A percentile compares a stretch with the other conserved stretches of the same genome.
Conservation (phyloP, 768 basidiomycete genomes). For the Lactarius vividus region DNA sequence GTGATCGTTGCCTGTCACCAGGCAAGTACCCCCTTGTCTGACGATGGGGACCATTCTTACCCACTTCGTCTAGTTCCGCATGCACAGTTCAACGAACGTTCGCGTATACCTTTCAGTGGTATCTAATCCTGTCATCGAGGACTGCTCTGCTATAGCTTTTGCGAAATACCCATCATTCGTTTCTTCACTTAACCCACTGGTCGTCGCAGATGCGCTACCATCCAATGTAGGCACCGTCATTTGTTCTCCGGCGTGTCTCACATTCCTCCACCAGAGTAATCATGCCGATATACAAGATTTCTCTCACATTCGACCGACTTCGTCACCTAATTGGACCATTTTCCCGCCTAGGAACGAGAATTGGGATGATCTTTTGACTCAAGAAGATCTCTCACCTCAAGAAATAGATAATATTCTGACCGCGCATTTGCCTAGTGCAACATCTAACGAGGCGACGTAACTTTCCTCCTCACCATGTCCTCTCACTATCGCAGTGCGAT, state of each 20-base stretch:
- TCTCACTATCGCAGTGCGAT: not conserved
- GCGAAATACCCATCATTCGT: constrained; percentile 52
- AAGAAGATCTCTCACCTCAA: not conserved
- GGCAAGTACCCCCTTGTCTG: constrained; percentile 42
- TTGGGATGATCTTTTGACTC: constrained; percentile 18
- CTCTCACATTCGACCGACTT: constrained; percentile 72
- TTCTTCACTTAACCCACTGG: constrained; percentile 11
- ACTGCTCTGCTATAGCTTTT: constrained; percentile 63
- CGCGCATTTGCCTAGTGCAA: constrained; percentile 12
- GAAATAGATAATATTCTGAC: constrained; percentile 8
- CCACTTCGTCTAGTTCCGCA: constrained; percentile 63
- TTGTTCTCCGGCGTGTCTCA: constrained; percentile 3
- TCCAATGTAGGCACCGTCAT: not conserved
- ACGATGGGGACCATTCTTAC: not conserved
- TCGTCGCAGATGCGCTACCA: not conserved
- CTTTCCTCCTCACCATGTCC: not conserved
- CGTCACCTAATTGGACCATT: constrained; percentile 71
- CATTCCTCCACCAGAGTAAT: constrained; percentile 35
- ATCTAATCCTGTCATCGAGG: constrained; percentile 81
- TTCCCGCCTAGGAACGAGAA: not conserved
- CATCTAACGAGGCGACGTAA: not conserved
- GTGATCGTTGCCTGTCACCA: constrained; percentile 80
- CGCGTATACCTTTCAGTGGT: constrained; percentile 63
- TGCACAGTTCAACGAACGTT: constrained; percentile 68
- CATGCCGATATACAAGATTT: constrained; percentile 73